Evolutionary conservation across 495 filamentous ascomycete genomes (phyloP).

Genomic region (Tetracladium marchalianum): DNA sequence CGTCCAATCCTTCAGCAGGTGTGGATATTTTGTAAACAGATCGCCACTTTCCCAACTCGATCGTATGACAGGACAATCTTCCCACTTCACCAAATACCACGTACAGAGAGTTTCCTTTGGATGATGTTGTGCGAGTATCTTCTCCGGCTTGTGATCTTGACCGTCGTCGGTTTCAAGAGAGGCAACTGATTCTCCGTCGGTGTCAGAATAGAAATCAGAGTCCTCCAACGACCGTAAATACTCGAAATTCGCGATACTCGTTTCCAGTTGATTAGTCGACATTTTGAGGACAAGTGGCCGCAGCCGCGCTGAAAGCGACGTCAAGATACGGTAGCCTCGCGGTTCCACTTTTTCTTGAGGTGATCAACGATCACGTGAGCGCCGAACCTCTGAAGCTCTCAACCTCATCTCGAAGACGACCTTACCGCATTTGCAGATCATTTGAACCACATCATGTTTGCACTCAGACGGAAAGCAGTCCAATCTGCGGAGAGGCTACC

Average conservation of each 20-base stretch:
- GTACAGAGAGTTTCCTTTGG: conserved; percentile 1
- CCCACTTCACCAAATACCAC: conserved; percentile 23
- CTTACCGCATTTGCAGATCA: conserved; percentile 5
- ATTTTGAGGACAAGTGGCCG: conserved; percentile 16
- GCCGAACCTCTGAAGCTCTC: too few relatives aligned
- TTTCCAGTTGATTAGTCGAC: not conserved
- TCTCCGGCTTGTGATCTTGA: conserved; percentile 15
- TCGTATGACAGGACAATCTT: conserved; percentile 19
- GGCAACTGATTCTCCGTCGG: conserved; percentile 15
- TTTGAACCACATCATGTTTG: conserved; percentile 23
- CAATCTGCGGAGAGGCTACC: conserved; percentile 13
- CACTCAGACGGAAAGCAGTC: conserved; percentile 17
- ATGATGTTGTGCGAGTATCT: conserved; percentile 14
- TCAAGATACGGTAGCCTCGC: not conserved
- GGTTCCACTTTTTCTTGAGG: too few relatives aligned
- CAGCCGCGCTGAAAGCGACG: not conserved
- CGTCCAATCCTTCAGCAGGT: conserved; percentile 13
- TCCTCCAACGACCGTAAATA: conserved; percentile 1
- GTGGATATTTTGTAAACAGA: conserved; percentile 3
- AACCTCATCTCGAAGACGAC: too few relatives aligned
- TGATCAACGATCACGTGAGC: too few relatives aligned
- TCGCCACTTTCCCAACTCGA: conserved; percentile 15
- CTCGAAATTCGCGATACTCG: not conserved
- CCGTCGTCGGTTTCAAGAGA: conserved; percentile 18
- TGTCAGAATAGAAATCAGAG: conserved; percentile 5